Evolutionary conservation across 257 asterid species (phyloP), one percentile per base, ranked within the genome.

Genomic region (Capsicum pubescens): DNA sequence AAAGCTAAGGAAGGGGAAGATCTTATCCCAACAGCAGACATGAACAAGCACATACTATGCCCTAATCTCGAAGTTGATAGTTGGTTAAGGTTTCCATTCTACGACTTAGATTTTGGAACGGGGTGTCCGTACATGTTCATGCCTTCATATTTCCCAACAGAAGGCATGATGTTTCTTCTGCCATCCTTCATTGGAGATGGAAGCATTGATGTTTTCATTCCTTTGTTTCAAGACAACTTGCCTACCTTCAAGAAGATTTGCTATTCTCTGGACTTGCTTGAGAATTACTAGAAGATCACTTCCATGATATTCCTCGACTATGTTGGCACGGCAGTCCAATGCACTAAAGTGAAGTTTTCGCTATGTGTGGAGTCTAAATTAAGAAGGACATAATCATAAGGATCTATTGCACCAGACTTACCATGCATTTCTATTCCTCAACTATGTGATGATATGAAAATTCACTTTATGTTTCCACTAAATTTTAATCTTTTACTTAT

Each of bases 81-180:
- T 64, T 95, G 98, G 98, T 85, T 95, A 54, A 91, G 98, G 93
- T 92, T 95, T 66, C 97, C 97, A 81, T 93, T 95, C 79, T 90
- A 89, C 82, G 97, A 94, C 80, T 87, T 95, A 6, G 99, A 95
- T 88, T 91, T 95, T 77, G 99, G 97, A 35, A 70, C 84, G 8
- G 99, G 99, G 14, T 87, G 91, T 58, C 99, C 99, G 0, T 90
- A 88, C 87, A 58, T 89, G 35, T 92, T 95, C 93, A 87, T 92
- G 93, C 99, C 99, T 36, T 91, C 97, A 1, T 95, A 91, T 76
- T 87, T 90, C 12, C 97, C 99, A 12, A 85, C 90, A 0, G 98
- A 94, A 87, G 99, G 98, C 0, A 88, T 91, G 91, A 79, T 95
- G 72, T 89, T 92, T 54, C 78, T 69, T 69, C 78, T 69, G 8